phyloP scores from a whole-genome alignment of 371 early-diverging fungal species.

The Apophysomyces ossiformis region DNA sequence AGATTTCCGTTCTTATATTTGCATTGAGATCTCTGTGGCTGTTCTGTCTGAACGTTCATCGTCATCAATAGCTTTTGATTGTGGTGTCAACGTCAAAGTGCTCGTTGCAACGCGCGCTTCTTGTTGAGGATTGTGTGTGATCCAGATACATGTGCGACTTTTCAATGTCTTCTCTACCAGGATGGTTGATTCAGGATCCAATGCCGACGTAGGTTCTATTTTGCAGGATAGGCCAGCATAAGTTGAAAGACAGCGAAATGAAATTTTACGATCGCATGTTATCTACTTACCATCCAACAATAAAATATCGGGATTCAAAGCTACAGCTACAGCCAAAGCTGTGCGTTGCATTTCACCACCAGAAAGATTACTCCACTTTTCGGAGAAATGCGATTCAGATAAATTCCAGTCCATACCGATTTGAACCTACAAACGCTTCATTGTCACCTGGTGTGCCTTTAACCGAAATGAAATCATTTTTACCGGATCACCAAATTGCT shows the following conservation, averaged over 20 bases:
- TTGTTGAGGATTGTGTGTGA: constrained; percentile 84
- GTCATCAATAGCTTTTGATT: constrained; percentile 12
- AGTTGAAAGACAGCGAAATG: background rate
- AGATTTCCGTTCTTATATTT: constrained; percentile 7
- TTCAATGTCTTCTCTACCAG: constrained; percentile 77
- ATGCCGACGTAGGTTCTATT: constrained; percentile 84
- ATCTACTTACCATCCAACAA: constrained; percentile 75
- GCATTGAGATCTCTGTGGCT: constrained; percentile 21
- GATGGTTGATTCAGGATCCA: constrained; percentile 76
- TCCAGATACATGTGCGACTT: constrained; percentile 72
- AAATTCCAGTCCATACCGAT: constrained; percentile 72
- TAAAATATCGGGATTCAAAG: constrained; percentile 81
- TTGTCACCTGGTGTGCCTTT: constrained; percentile 1
- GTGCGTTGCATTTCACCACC: constrained; percentile 91
- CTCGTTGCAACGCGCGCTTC: constrained; percentile 67
- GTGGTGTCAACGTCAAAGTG: constrained; percentile 22
- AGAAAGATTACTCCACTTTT: constrained; percentile 78
- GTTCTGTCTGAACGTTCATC: constrained; percentile 25
- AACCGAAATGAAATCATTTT: constrained; percentile 15
- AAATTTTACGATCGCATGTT: background rate
- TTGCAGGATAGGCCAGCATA: background rate
- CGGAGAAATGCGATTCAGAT: constrained; percentile 69
- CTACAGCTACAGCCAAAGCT: constrained; percentile 79
- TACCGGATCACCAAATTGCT: constrained; percentile 63
- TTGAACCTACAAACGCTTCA: constrained; percentile 34